Conservation (phyloP, 495 filamentous ascomycete genomes). For the Pyrenula aspistea region DNA sequence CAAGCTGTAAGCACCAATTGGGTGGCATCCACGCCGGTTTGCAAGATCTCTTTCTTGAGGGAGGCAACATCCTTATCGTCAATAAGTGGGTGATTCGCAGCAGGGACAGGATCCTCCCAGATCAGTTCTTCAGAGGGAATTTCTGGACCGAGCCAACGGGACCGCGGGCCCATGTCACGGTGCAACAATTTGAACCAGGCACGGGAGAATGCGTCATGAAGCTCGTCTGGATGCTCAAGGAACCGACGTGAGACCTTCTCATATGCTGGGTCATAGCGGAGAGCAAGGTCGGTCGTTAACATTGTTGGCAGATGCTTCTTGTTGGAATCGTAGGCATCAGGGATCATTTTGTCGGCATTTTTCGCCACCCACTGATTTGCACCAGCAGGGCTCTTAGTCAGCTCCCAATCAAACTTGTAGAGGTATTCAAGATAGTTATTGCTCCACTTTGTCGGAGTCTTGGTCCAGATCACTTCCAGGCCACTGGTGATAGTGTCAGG, state of each 20-base stretch:
- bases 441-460: constrained; percentile 56
- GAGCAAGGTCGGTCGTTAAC: constrained; percentile 59
- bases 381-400: constrained; percentile 58
- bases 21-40: constrained; percentile 36
- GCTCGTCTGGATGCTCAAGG: constrained; percentile 50
- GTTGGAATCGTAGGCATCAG: constrained; percentile 50
- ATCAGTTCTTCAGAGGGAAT: constrained; percentile 46
- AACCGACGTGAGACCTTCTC: constrained; percentile 61
- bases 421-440: constrained; percentile 58
- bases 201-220: constrained; percentile 50
- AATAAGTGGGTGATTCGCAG: constrained; percentile 39
- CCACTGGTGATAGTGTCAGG: constrained; percentile 59
- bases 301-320: constrained; percentile 57
- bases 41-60: constrained; percentile 54
- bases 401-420: constrained; percentile 67
- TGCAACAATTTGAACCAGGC: constrained; percentile 74
- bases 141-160: constrained; percentile 58
- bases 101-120: constrained; percentile 58
- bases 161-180: constrained; percentile 58
- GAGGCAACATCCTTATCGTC: constrained; percentile 43
- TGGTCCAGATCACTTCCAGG: constrained; percentile 64
- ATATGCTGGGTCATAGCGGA: constrained; percentile 55
- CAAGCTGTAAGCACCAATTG: constrained; percentile 51
- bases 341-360: constrained; percentile 48
- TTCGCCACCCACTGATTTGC: constrained; percentile 66